phyloP scores from a whole-genome alignment of 768 basidiomycete genomes.

The Suillus hirtellus region DNA sequence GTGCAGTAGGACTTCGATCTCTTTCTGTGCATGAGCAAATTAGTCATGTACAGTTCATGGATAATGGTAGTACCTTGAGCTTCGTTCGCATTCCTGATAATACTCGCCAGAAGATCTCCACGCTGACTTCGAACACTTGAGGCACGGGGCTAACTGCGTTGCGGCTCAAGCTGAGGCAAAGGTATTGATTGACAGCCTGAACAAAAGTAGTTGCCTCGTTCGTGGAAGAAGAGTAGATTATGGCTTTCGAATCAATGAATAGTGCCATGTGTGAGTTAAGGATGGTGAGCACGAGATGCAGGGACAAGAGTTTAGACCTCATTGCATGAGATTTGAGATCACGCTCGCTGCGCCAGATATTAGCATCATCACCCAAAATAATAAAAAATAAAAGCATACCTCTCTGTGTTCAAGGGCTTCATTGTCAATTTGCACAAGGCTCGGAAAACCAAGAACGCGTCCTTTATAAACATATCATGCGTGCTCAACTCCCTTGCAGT shows the following conservation, averaged over 20 bases:
- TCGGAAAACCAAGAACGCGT: constrained; percentile 96
- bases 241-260: constrained; percentile 84
- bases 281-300: constrained; percentile 92
- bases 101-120: constrained; percentile 98
- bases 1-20: constrained; percentile 96
- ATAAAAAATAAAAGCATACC: constrained; percentile 46
- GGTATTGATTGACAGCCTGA: constrained; percentile 94
- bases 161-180: constrained; percentile 88
- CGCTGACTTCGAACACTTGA: constrained; percentile 96
- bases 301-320: constrained; percentile 92
- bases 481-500: constrained; percentile 53
- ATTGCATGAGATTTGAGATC: constrained; percentile 95
- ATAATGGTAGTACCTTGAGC: constrained; percentile 67
- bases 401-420: constrained; percentile 94
- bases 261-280: constrained; percentile 89
- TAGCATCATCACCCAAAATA: constrained; percentile 16
- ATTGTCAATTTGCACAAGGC: constrained; percentile 97
- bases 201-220: constrained; percentile 87
- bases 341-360: constrained; percentile 64
- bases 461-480: constrained; percentile 94
- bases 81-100: constrained; percentile 92
- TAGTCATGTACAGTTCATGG: constrained; percentile 10
- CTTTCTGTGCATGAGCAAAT: constrained; percentile 65
- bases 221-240: constrained; percentile 89
- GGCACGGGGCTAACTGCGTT: constrained; percentile 95